phyloP scores from a whole-genome alignment of 208 protist genomes.

The Tritrichomonas musculus region DNA sequence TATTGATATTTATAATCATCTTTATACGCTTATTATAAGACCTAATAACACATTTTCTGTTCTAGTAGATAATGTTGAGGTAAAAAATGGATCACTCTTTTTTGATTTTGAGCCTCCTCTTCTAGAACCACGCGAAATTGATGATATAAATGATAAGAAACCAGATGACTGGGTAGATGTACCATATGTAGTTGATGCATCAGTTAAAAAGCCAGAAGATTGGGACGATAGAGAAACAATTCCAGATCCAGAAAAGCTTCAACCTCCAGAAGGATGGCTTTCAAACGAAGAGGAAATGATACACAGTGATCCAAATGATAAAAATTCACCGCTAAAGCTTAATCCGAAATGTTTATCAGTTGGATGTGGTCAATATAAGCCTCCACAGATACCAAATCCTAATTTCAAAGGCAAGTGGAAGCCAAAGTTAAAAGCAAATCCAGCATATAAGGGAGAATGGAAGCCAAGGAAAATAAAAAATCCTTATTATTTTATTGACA shows the following conservation, averaged over 20 bases:
- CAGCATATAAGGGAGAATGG: slow-evolving; percentile 51
- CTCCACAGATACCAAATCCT: slow-evolving; percentile 50
- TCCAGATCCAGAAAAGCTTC: slow-evolving; percentile 40
- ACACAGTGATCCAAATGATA: slow-evolving; percentile 48
- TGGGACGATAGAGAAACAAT: background rate
- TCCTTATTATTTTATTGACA: slow-evolving; percentile 44
- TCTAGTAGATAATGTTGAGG: slow-evolving; percentile 10
- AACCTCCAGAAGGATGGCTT: slow-evolving; percentile 44
- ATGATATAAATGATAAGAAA: slow-evolving; percentile 50
- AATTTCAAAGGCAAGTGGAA: slow-evolving; percentile 50
- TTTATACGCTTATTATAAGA: background rate
- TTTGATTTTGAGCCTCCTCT: slow-evolving; percentile 45
- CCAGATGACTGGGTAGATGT: slow-evolving; percentile 56
- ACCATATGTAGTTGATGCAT: slow-evolving; percentile 49
- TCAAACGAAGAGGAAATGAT: slow-evolving; percentile 46
- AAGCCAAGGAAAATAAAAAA: slow-evolving; percentile 46
- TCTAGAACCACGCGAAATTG: slow-evolving; percentile 38
- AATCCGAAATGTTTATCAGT: slow-evolving; percentile 42
- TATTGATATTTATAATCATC: background rate
- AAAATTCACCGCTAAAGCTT: slow-evolving; percentile 38
- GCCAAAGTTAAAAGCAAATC: slow-evolving; percentile 43
- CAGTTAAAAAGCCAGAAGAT: slow-evolving; percentile 48
- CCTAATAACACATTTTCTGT: background rate
- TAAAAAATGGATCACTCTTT: slow-evolving; percentile 37
- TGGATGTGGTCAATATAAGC: slow-evolving; percentile 34